Base-by-base conservation (phyloP, 805 yeast genomes). In the Saccharomycopsis sp. region DNA sequence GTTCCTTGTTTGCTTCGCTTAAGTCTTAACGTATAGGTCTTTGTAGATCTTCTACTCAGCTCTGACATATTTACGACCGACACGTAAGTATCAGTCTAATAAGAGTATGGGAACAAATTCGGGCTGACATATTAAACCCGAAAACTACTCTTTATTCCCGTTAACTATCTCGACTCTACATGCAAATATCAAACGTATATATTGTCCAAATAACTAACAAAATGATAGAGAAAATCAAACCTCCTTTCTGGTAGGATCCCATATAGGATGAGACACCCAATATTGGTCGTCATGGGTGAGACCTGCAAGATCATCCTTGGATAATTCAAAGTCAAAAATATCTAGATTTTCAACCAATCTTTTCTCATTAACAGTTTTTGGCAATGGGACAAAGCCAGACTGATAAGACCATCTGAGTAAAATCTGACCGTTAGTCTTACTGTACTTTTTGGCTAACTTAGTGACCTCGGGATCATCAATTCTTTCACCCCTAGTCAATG, bases 361-460 rank as follows among this genome's bases (percentile, higher is more conserved):
- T 1, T 29, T 24, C 14, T 58, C 42, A 3, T 58, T 66, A 2
- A 54, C 35, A 2, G 86, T 77, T 68, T 82, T 82, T 24, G 82
- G 84, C 61, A 83, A 72, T 8, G 82, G 80, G 58, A 83, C 74
- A 63, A 77, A 78, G 0, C 87, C 87, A 64, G 79, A 81, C 57
- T 81, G 76, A 58, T 78, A 70, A 2, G 78, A 79, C 89, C 89
- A 84, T 64, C 81, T 78, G 59, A 83, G 67, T 53, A 83, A 71
- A 7, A 83, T 76, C 67, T 82, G 85, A 1, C 80, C 80, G 42
- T 74, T 72, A 2, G 81, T 62, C 19, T 76, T 74, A 1, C 73
- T 72, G 57, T 74, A 73, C 55, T 71, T 72, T 55, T 73, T 61
- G 15, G 83, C 80, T 62, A 82, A 69, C 24, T 63, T 65, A 19